Base-by-base conservation (phyloP, 768 basidiomycete genomes). In the Sistotremastrum suecicum region DNA sequence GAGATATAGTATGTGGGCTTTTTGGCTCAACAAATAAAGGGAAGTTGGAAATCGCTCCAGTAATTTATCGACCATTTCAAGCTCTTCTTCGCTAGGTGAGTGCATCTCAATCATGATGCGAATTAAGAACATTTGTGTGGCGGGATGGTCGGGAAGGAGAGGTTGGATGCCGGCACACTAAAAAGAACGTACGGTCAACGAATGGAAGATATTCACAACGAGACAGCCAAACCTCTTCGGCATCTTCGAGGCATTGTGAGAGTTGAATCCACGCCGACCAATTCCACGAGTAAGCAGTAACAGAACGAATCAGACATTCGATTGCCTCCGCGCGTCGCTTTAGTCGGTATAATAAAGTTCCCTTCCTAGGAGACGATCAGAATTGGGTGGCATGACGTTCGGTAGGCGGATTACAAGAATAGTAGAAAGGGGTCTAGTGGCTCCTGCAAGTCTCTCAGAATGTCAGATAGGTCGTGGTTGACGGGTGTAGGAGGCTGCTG, bases 261-360 rank as follows among this genome's bases (percentile, higher is more conserved):
- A 98, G 67, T 38, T 89, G 70, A 5, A 74, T 65, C 91, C 91
- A 98, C n/a, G 78, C 68, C 30, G 85, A 83, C 91, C 92, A 98
- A 58, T 97, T 97, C 80, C 87, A 97, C 8, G 85, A 82, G 55
- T 80, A 87, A 4, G 71, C 70, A 35, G 72, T 69, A 38, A 94
- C 79, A 8, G 89, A 91, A 34, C 76, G 63, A 11, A 95, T 66
- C 9, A 77, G 74, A 52, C 69, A 72, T 58, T 92, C 89, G 8
- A 94, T 83, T 1, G 94, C 89, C 57, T 89, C 84, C 49, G 87
- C 80, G 29, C 89, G 74, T 49, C 84, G 72, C 41, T 77, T 76
- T 42, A 92, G 65, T 8, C 87, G 79, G 39, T 77, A 78, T 45
- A 94, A 74, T 51, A 95, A 79, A 3, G 97, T 63, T 0, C 83